A percentile compares a stretch with the other conserved stretches of the same genome.
Evolutionary conservation across 306 rosid genomes (phyloP).

Genomic region (Vicia sativa): DNA sequence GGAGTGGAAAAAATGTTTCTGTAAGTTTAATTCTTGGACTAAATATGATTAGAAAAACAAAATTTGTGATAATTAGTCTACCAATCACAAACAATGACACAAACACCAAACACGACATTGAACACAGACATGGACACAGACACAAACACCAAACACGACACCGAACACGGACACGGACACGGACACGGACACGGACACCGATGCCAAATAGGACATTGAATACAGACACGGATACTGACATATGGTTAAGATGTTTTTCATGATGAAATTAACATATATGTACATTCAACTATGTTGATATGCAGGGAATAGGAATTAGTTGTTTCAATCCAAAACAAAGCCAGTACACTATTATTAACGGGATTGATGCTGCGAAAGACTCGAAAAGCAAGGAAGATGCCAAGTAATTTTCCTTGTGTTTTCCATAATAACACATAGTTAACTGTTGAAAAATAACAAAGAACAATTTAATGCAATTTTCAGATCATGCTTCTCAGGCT

Average conservation of each 20-base stretch:
- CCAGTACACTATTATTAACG: conserved; percentile 65
- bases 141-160: no score
- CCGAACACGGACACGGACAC: no score
- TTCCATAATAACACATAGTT: not conserved
- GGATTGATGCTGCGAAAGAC: conserved; percentile 60
- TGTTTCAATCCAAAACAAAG: conserved; percentile 58
- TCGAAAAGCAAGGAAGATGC: conserved; percentile 55
- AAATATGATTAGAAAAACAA: not conserved
- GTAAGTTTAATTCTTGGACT: conserved; percentile 49
- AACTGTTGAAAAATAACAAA: not conserved
- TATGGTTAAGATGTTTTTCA: not conserved
- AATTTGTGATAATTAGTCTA: no score
- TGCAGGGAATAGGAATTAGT: conserved; percentile 82
- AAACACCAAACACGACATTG: no score
- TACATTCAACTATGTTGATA: conserved; percentile 10
- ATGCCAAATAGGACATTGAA: no score
- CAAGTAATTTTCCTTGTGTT: conserved; percentile 40
- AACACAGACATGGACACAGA: no score
- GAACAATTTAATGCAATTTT: conserved; percentile 26
- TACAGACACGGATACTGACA: no score
- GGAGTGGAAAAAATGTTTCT: conserved; percentile 66
- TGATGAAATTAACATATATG: conserved; percentile 20
- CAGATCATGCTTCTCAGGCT: conserved; percentile 43
- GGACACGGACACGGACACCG: no score
- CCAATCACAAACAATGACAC: no score